Base-by-base conservation (phyloP, 2,329 filamentous ascomycete genomes). In the Pseudocercospora cruenta region DNA sequence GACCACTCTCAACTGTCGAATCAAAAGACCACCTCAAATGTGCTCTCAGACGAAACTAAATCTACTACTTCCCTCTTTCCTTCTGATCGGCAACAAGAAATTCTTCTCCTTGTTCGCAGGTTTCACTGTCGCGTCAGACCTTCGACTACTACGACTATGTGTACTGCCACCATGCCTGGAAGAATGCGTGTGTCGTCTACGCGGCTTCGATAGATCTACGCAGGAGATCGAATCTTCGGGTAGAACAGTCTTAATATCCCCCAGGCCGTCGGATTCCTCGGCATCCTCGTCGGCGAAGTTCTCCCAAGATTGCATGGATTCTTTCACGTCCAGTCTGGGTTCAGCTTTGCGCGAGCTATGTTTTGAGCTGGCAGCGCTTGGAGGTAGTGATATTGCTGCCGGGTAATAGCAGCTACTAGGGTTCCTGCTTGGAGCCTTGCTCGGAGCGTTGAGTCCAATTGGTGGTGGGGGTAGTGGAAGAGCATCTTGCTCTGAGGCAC, bases 201-300 rank as follows among this genome's bases (percentile, higher is more conserved):
- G 63, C 19, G 60, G 60, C 53, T 58, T 54, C 8, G 49, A 59
- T 12, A 69, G 39, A 62, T 71, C 68, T 7, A 76, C 79, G 72
- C 82, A 80, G 14, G 80, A 82, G 66, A 84, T 83, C 62, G 79
- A 82, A 65, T 84, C 82, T 65, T 81, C 80, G 1, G 82, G 82
- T 2, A 80, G 78, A 1, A 84, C 79, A 3, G 81, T 83, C 66
- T 80, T 80, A 59, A 74, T 72, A 63, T 83, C 80, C 62, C 77
- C 79, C 7, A 76, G 65, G 21, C 79, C 78, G 59, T 81, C 78
- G 31, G 75, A 69, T 33, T 79, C 72, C 4, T 78, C 74, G 9
- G 58, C 69, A 7, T 65, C 51, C 2, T 67, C 67, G 7, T 66
- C 67, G 19, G 51, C 24, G 49, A 68, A 70, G 36, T 69, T 65